Evolutionary conservation across 2,329 filamentous ascomycete genomes (phyloP).

Genomic region (Cladosporium sphaerospermum): DNA sequence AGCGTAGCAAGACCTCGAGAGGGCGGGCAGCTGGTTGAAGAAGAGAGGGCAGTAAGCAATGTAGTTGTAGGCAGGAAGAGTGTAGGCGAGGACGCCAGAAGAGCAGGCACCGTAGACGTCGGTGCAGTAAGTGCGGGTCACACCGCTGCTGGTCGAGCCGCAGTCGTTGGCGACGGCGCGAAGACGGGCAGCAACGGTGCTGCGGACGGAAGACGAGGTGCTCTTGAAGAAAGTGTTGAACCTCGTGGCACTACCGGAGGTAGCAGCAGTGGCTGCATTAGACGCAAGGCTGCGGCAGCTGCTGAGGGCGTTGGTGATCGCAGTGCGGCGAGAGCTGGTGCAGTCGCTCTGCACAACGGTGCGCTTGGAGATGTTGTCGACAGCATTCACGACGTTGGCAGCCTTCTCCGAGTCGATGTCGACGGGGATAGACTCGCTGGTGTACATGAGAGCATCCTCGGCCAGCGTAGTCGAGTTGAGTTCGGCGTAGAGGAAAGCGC

Average conservation of each 20-base stretch:
- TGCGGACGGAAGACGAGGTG: constrained; percentile 39
- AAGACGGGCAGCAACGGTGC: constrained; percentile 47
- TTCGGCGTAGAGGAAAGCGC: constrained; percentile 51
- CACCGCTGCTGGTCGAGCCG: constrained; percentile 42
- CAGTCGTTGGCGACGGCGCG: constrained; percentile 52
- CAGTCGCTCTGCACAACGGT: constrained; percentile 44
- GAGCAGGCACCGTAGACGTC: constrained; percentile 51
- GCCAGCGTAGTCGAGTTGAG: constrained; percentile 47
- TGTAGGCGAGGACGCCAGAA: constrained; percentile 54
- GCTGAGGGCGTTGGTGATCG: constrained; percentile 46
- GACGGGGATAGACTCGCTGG: constrained; percentile 53
- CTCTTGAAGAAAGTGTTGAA: constrained; percentile 52
- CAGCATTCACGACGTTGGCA: constrained; percentile 43
- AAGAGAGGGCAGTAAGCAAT: constrained; percentile 58
- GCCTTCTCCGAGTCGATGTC: constrained; percentile 53
- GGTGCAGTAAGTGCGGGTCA: constrained; percentile 54
- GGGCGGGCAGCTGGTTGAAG: constrained; percentile 49
- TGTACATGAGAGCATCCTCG: constrained; percentile 48
- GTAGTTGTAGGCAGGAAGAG: constrained; percentile 37
- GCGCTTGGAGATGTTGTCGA: constrained; percentile 44
- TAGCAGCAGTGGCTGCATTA: constrained; percentile 47
- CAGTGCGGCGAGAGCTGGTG: constrained; percentile 41
- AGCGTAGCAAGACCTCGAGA: constrained; percentile 50
- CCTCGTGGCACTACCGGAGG: constrained; percentile 35
- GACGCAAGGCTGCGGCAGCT: constrained; percentile 52